Evolutionary conservation across 2,329 filamentous ascomycete genomes (phyloP).

Genomic region (Calonectria naviculata): DNA sequence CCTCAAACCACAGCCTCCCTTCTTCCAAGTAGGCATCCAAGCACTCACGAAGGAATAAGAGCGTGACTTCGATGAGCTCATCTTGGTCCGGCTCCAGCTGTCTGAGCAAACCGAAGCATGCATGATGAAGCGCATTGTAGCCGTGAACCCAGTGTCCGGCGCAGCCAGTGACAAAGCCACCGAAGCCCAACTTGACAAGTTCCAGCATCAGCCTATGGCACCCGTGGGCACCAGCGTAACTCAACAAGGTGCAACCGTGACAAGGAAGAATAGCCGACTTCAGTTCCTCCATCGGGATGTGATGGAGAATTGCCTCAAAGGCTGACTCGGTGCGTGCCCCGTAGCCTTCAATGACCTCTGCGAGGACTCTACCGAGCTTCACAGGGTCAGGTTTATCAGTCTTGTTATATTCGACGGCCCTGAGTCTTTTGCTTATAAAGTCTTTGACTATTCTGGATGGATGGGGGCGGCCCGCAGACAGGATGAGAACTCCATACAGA

Average conservation of each 20-base stretch:
- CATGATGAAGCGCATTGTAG: conserved; percentile 34
- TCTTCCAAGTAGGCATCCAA: conserved; percentile 33
- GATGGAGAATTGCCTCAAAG: conserved; percentile 25
- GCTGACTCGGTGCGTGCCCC: conserved; percentile 3
- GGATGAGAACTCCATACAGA: conserved; percentile 12
- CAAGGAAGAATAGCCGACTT: conserved; percentile 34
- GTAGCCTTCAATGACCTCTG: conserved; percentile 25
- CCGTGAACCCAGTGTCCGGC: conserved; percentile 33
- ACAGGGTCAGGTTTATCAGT: background rate
- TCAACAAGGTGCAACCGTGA: conserved; percentile 36
- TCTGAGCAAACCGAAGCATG: conserved; percentile 23
- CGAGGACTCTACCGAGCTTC: conserved; percentile 27
- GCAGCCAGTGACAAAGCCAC: conserved; percentile 32
- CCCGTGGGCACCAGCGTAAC: conserved; percentile 23
- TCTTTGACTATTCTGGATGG: conserved; percentile 5
- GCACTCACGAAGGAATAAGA: conserved; percentile 27
- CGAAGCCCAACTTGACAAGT: conserved; percentile 31
- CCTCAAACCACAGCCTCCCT: conserved; percentile 32
- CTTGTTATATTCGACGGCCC: too few relatives aligned
- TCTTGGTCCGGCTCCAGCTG: conserved; percentile 21
- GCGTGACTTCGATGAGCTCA: background rate
- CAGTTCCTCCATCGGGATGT: conserved; percentile 28
- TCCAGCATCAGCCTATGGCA: conserved; percentile 27
- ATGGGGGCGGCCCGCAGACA: background rate
- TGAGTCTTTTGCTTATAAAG: conserved; percentile 4